A percentile compares a stretch with the other conserved stretches of the same genome.
phyloP scores from a whole-genome alignment of 495 filamentous ascomycete species.

The Aspergillus cavernicola region DNA sequence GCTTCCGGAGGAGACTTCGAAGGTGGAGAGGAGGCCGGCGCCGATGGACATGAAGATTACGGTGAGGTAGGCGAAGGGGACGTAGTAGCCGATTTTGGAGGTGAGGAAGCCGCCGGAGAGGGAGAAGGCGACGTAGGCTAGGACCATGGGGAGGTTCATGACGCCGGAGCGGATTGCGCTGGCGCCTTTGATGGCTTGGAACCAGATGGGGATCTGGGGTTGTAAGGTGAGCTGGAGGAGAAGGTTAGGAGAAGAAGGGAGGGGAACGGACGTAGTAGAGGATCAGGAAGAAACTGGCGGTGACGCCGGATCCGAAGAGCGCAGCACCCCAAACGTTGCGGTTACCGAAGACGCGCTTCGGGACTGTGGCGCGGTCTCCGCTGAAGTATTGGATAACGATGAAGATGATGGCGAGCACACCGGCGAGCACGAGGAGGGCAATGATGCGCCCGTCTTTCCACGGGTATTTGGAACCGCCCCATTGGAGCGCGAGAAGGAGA shows the following conservation, averaged over 20 bases:
- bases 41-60: conserved; percentile 54
- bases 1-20: conserved; percentile 46
- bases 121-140: conserved; percentile 39
- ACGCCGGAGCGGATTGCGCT: conserved; percentile 34
- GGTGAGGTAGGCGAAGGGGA: conserved; percentile 54
- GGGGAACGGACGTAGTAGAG: conserved; percentile 9
- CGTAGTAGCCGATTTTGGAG: conserved; percentile 57
- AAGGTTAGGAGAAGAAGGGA: no score
- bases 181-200: conserved; percentile 56
- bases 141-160: conserved; percentile 39
- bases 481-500: conserved; percentile 38
- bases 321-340: conserved; percentile 50
- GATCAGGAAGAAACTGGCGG: conserved; percentile 30
- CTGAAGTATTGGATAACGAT: conserved; percentile 43
- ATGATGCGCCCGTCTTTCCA: conserved; percentile 54
- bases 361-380: conserved; percentile 47
- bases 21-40: conserved; percentile 60
- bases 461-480: conserved; percentile 32
- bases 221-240: neutral
- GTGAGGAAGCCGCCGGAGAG: conserved; percentile 44
- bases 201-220: conserved; percentile 49
- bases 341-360: conserved; percentile 50
- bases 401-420: conserved; percentile 42
- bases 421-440: conserved; percentile 47
- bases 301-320: conserved; percentile 24